These are phyloP conservation scores for Pseudogymnoascus sp. DNA, from an alignment of 2,329 filamentous ascomycete species.

Conservation along the genomic window DNA sequence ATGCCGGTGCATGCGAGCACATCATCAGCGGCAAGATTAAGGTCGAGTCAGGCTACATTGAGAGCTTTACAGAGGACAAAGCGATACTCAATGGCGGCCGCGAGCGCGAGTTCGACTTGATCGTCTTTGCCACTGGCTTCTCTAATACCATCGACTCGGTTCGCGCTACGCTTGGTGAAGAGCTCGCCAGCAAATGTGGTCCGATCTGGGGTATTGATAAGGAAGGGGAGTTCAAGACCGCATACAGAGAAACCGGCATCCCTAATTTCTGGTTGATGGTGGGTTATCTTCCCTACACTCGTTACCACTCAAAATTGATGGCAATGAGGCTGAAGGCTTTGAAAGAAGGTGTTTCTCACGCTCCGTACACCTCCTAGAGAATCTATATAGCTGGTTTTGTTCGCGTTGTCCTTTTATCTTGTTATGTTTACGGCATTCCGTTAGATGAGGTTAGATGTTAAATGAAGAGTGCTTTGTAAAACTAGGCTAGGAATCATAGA, in stretches of 20 bases:
- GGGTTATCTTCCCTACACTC: slow-evolving; percentile 25
- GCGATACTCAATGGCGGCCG: slow-evolving; percentile 29
- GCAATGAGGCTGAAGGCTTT: too few species aligned
- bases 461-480: too few species aligned
- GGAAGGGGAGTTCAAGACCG: slow-evolving; percentile 38
- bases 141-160: slow-evolving; percentile 47
- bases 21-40: slow-evolving; percentile 28
- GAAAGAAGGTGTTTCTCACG: too few species aligned
- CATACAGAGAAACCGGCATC: slow-evolving; percentile 29
- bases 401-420: too few species aligned
- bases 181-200: slow-evolving; percentile 39
- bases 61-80: slow-evolving; percentile 27
- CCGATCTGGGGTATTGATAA: slow-evolving; percentile 43
- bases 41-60: slow-evolving; percentile 24
- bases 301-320: too few species aligned
- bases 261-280: slow-evolving; percentile 33
- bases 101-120: slow-evolving; percentile 31
- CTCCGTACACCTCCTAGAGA: too few species aligned
- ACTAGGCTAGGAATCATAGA: too few species aligned
- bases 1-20: slow-evolving; percentile 26
- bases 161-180: slow-evolving; percentile 41
- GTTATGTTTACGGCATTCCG: too few species aligned
- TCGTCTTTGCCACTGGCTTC: slow-evolving; percentile 43
- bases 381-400: too few species aligned
- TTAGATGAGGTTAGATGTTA: too few species aligned